A percentile compares a stretch with the other conserved stretches of the same genome.
Evolutionary conservation across 306 rosid genomes (phyloP).

Genomic region (Fragaria iinumae): DNA sequence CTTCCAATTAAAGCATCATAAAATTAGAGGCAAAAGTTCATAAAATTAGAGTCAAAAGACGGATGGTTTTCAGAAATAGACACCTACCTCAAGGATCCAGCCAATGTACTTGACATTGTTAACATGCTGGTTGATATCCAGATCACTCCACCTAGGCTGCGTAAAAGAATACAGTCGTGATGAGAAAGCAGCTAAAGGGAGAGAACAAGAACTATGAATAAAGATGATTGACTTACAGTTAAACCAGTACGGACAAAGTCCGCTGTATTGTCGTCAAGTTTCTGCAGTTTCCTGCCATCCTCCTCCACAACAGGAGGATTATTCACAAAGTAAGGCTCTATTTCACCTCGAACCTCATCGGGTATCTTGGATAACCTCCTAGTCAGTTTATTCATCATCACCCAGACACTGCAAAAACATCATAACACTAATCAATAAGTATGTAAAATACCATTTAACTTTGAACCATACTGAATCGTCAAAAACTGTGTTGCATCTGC

Average conservation of each 20-base stretch:
- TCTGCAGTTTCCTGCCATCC: slow-evolving; percentile 74
- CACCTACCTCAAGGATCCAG: slow-evolving; percentile 94
- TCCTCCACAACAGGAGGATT: slow-evolving; percentile 82
- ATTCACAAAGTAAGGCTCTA: slow-evolving; percentile 72
- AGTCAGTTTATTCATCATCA: slow-evolving; percentile 97
- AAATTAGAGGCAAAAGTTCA: background rate
- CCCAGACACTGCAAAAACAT: slow-evolving; percentile 81
- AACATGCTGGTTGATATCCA: slow-evolving; percentile 95
- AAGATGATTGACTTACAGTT: slow-evolving; percentile 49
- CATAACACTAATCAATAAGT: slow-evolving; percentile 23
- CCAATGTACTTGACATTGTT: slow-evolving; percentile 99
- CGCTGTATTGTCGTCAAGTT: slow-evolving; percentile 74
- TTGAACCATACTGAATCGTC: background rate
- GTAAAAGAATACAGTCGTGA: slow-evolving; percentile 8
- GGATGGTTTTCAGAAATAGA: background rate
- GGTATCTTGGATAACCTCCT: slow-evolving; percentile 94
- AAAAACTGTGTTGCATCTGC: background rate
- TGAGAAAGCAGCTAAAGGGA: slow-evolving; percentile 16
- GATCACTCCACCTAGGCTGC: slow-evolving; percentile 97
- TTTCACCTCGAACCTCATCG: slow-evolving; percentile 85
- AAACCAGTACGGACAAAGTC: slow-evolving; percentile 67
- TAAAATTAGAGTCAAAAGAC: background rate
- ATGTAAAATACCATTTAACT: background rate
- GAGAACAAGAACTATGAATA: background rate
- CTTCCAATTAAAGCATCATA: background rate